phyloP scores from a whole-genome alignment of 176 grass and related monocot genomes.

The Oryza punctata region DNA sequence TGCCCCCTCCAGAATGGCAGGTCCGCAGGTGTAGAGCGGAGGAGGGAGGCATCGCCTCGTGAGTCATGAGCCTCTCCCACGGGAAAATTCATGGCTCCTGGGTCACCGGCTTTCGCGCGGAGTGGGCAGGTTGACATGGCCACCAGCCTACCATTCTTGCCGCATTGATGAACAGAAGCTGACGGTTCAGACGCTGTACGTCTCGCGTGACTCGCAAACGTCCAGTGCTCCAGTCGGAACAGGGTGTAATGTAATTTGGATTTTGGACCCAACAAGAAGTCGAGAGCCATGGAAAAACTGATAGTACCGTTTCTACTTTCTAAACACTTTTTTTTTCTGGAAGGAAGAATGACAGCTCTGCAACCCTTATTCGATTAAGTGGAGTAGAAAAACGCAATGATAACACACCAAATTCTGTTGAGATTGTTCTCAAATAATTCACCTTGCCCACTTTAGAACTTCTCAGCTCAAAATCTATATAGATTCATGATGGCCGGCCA shows the following conservation, averaged over 20 bases:
- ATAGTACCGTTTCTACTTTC: not conserved
- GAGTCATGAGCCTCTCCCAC: not conserved
- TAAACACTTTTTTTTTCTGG: not conserved
- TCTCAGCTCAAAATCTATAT: not conserved
- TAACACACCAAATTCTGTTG: not conserved
- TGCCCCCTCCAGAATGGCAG: not conserved
- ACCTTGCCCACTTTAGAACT: not conserved
- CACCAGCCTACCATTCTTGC: not conserved
- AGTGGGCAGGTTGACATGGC: not conserved
- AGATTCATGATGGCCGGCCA: not conserved
- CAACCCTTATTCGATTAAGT: too few relatives aligned
- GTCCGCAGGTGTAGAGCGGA: not conserved
- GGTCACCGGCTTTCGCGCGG: not conserved
- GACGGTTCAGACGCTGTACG: not conserved
- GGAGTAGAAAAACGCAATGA: not conserved
- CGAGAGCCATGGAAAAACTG: not conserved
- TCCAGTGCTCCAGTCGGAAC: not conserved
- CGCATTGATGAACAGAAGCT: conserved; percentile 30
- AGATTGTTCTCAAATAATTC: not conserved
- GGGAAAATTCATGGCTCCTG: not conserved
- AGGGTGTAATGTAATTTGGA: not conserved
- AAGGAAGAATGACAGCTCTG: not conserved
- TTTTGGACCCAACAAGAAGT: not conserved
- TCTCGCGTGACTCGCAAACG: not conserved
- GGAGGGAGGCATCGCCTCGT: not conserved